phyloP scores from a whole-genome alignment of 1,139 yeast species.

The Diutina rugosa region DNA sequence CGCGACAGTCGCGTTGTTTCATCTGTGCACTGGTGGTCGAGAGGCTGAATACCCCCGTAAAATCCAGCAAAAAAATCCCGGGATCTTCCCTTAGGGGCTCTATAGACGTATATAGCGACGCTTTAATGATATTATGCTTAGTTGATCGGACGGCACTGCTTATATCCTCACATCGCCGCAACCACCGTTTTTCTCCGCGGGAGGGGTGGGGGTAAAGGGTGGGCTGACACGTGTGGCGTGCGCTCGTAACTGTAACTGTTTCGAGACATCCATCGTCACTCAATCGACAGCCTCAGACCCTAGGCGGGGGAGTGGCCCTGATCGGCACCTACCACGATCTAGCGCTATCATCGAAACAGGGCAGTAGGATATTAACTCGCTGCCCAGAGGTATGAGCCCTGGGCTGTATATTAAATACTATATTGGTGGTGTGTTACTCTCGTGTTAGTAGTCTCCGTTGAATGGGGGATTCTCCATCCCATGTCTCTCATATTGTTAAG shows the following conservation, averaged over 20 bases:
- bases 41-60: too few species aligned
- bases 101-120: too few species aligned
- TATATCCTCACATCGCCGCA: neutral
- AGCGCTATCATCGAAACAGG: too few species aligned
- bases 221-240: neutral
- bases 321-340: too few species aligned
- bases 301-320: too few species aligned
- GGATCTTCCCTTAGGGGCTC: too few species aligned
- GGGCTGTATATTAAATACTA: neutral
- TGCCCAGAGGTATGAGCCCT: neutral
- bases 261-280: neutral
- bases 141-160: neutral
- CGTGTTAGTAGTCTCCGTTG: neutral
- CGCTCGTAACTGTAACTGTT: neutral
- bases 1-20: too few species aligned
- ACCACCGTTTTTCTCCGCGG: neutral
- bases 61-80: too few species aligned
- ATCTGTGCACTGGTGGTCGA: too few species aligned
- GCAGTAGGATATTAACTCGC: too few species aligned
- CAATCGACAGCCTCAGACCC: neutral
- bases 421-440: neutral
- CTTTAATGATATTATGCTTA: too few species aligned
- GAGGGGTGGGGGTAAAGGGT: neutral
- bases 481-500: too few species aligned
- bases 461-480: neutral